Conservation (phyloP, 2,329 filamentous ascomycete genomes). For the Botryotinia convoluta region DNA sequence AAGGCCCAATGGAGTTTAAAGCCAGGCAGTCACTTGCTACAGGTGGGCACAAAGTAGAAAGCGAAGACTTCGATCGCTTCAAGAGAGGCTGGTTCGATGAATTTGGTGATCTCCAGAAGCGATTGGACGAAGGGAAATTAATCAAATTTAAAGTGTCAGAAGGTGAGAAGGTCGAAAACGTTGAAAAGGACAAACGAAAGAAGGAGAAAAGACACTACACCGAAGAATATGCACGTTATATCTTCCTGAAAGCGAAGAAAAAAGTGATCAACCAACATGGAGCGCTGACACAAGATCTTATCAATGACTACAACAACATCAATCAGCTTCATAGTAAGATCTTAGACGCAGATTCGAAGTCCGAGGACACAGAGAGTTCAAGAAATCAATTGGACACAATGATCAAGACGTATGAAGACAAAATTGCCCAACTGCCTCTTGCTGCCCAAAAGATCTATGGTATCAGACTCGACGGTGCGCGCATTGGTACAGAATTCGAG, state of each 20-base stretch:
- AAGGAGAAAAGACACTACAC: background rate
- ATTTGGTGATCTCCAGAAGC: background rate
- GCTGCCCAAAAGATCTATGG: background rate
- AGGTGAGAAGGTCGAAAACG: background rate
- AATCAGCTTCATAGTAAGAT: background rate
- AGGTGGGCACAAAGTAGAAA: background rate
- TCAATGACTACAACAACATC: slow-evolving; percentile 4
- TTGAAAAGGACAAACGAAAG: too few species aligned
- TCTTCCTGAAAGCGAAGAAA: background rate
- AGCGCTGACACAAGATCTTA: background rate
- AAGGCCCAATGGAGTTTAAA: slow-evolving; percentile 38
- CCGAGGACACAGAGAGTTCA: background rate
- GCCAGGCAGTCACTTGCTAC: slow-evolving; percentile 27
- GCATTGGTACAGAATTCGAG: slow-evolving; percentile 7
- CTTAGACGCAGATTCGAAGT: background rate
- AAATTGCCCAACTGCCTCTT: background rate
- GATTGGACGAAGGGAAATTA: background rate
- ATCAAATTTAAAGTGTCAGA: background rate
- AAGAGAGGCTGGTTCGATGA: slow-evolving; percentile 4
- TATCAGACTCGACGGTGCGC: slow-evolving; percentile 3
- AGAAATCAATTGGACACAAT: background rate
- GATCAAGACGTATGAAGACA: background rate
- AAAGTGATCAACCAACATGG: background rate
- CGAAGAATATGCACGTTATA: background rate
- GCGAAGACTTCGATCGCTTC: slow-evolving; percentile 3